Evolutionary conservation across 805 yeast genomes (phyloP), one percentile per base, ranked within the genome.

Genomic region (Saturnispora halmiae): DNA sequence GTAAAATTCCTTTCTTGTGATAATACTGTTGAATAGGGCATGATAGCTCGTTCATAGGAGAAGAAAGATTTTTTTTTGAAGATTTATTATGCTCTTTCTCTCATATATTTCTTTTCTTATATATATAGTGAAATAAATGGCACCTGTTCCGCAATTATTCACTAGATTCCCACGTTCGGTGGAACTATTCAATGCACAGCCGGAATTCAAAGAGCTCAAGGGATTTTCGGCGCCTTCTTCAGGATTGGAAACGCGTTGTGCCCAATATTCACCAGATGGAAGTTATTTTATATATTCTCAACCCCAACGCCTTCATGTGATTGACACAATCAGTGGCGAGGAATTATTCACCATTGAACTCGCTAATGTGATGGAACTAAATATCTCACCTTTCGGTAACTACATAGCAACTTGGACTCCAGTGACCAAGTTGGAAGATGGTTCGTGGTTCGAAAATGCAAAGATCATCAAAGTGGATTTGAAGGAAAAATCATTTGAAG

Each of bases 361-460:
- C 36, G 56, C 66, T 25, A 94, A 86, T 47, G 83, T 79, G 14
- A 77, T 79, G 53, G 96, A 92, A 56, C 58, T 92, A 52, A 75
- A 77, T 46, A 87, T 92, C 59, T 84, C 95, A n/a, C 95, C 96
- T 8, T 68, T 74, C 36, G 97, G 96, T 13, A 75, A 77, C 34
- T 88, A 69, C 55, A 61, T 92, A 47, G 75, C 84, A 48, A 76
- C 94, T 29, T 92, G 96, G 96, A 86, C 86, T 51, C 84, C 86
- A 55, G 94, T 96, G 4, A 64, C 73, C 36, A 73, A 79, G 44
- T 41, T 54, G 51, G 67, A 75, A 51, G 77, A 74, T 51, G 86
- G 76, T 45, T 67, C 77, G 38, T 88, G 94, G 35, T 75, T 79
- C 54, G 77, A 85, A 47, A 92, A 92, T 61, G 85, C 90, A 48